These are phyloP conservation scores for Sutorius australiensis DNA, from an alignment of 768 basidiomycete species.

Conservation along the genomic window DNA sequence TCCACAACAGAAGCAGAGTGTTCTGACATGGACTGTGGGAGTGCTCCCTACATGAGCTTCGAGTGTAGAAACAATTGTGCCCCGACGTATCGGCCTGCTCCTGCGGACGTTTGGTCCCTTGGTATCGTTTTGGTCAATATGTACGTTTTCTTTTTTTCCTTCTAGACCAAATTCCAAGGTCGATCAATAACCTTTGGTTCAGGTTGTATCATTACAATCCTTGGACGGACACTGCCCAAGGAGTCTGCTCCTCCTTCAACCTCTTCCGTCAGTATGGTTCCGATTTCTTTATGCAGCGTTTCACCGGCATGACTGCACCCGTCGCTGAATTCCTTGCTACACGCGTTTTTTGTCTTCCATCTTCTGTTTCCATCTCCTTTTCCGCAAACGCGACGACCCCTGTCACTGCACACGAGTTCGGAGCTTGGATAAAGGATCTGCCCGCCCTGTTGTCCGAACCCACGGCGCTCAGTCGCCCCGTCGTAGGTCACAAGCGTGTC, in stretches of 20 bases:
- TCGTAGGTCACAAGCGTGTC: constrained; percentile 48
- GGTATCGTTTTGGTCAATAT: constrained; percentile 99
- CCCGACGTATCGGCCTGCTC: constrained; percentile 89
- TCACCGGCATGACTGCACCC: constrained; percentile 80
- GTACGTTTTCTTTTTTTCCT: constrained; percentile 40
- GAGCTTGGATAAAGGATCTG: constrained; percentile 80
- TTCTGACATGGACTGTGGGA: constrained; percentile 97
- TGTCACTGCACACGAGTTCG: constrained; percentile 80
- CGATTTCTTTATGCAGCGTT: constrained; percentile 85
- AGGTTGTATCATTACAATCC: constrained; percentile 98
- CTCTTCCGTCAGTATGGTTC: constrained; percentile 74
- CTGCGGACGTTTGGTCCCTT: constrained; percentile 98
- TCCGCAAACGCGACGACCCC: constrained; percentile 25
- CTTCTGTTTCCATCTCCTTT: constrained; percentile 39
- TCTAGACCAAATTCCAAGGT: background rate
- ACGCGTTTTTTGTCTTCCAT: constrained; percentile 78
- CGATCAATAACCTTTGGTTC: constrained; percentile 7
- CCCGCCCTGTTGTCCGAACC: constrained; percentile 61
- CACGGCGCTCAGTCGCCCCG: constrained; percentile 26
- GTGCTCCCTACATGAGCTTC: constrained; percentile 98
- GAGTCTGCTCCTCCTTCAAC: constrained; percentile 77
- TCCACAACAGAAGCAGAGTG: constrained; percentile 86
- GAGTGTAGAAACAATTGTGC: constrained; percentile 98
- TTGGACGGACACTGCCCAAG: constrained; percentile 91
- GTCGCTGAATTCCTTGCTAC: constrained; percentile 87